A percentile compares a stretch with the other conserved stretches of the same genome.
Evolutionary conservation across 129 eudicot species (phyloP).

Genomic region (Arctium lappa): DNA sequence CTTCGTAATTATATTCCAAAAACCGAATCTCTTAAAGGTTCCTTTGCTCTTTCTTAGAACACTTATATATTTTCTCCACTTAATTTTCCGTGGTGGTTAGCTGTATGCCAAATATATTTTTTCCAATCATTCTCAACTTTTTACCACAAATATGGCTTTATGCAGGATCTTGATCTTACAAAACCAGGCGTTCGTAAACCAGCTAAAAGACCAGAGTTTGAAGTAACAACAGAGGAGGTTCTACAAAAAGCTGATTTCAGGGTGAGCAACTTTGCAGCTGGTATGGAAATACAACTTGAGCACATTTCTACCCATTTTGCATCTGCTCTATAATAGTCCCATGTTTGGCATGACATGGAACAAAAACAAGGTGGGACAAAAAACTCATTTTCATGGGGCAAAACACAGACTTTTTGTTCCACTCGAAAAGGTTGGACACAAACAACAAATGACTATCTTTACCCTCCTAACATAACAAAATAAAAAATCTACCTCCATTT

Average conservation of each 20-base stretch:
- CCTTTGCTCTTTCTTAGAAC: neutral
- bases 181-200: slow-evolving; percentile 69
- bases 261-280: slow-evolving; percentile 39
- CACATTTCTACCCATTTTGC: neutral
- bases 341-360: too few species aligned
- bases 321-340: too few species aligned
- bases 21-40: neutral
- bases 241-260: slow-evolving; percentile 86
- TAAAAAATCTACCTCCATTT: too few species aligned
- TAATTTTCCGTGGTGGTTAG: neutral
- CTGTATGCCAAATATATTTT: neutral
- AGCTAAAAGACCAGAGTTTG: slow-evolving; percentile 49
- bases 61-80: neutral
- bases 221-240: slow-evolving; percentile 75
- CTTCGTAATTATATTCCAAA: too few species aligned
- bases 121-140: neutral
- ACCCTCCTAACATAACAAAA: too few species aligned
- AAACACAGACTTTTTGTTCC: too few species aligned
- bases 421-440: too few species aligned
- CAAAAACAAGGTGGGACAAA: too few species aligned
- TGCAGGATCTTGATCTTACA: slow-evolving; percentile 85
- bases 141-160: neutral
- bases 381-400: too few species aligned
- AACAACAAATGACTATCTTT: too few species aligned
- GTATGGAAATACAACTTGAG: neutral